Conservation (phyloP, 805 yeast species). For the Sporopachydermia lactativora region DNA sequence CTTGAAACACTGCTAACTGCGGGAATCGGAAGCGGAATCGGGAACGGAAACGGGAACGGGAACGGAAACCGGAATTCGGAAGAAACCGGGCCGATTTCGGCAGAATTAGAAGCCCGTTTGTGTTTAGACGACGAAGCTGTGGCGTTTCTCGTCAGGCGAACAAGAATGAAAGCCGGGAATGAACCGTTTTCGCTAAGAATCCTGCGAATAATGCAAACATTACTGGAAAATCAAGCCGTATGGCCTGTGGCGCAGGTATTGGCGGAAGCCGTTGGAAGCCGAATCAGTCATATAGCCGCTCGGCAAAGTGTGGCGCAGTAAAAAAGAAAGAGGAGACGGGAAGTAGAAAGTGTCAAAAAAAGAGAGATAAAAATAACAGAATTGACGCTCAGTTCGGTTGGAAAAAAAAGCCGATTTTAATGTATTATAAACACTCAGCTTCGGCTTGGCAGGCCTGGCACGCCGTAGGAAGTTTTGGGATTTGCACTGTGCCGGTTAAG, state of each 20-base stretch:
- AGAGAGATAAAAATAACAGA: conserved; percentile 11
- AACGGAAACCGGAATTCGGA: no score
- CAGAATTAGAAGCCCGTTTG: no score
- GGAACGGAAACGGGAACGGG: conserved; percentile 1
- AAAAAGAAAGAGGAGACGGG: conserved; percentile 10
- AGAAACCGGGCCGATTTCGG: no score
- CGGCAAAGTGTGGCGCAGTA: neutral
- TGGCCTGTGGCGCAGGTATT: neutral
- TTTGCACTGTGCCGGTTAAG: no score
- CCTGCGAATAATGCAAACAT: neutral
- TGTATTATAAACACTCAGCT: no score
- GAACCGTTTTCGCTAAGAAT: neutral
- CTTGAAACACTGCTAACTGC: neutral
- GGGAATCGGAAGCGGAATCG: neutral
- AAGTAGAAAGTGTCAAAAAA: conserved; percentile 13
- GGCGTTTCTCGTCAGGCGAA: no score
- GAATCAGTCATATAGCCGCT: neutral
- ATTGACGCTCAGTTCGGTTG: conserved; percentile 10
- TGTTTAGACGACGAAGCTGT: no score
- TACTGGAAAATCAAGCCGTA: neutral
- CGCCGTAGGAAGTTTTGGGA: no score
- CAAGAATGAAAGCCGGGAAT: no score
- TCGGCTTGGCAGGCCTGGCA: no score
- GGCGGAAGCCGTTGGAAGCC: neutral
- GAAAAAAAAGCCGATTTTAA: conserved; percentile 7